Conservation (phyloP, 805 yeast genomes). For the Nakazawaea laoshanensis region DNA sequence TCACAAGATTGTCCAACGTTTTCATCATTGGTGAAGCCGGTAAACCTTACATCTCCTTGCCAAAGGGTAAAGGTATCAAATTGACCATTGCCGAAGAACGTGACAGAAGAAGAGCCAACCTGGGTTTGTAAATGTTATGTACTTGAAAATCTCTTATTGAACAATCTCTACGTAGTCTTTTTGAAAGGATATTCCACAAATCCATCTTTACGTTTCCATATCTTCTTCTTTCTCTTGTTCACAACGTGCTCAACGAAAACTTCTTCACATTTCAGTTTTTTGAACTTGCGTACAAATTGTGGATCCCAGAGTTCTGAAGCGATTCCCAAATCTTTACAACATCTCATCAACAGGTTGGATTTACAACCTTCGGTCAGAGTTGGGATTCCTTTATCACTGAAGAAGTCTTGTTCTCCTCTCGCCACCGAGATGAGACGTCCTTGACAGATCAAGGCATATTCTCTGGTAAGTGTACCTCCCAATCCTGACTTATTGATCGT, state of each 20-base stretch:
- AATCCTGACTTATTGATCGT: constrained; percentile 53
- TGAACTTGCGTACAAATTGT: constrained; percentile 65
- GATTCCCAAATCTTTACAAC: constrained; percentile 94
- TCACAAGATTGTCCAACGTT: constrained; percentile 89
- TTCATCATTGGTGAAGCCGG: constrained; percentile 94
- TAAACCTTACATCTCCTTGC: constrained; percentile 89
- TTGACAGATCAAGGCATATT: constrained; percentile 78
- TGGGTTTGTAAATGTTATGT: constrained; percentile 34
- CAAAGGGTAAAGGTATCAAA: constrained; percentile 99
- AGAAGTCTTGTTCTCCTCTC: constrained; percentile 93
- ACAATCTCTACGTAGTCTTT: constrained; percentile 8
- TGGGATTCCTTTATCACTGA: constrained; percentile 77
- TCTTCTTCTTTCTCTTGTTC: constrained; percentile 78
- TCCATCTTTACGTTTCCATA: constrained; percentile 86
- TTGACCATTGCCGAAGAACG: constrained; percentile 94
- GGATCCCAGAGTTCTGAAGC: constrained; percentile 99
- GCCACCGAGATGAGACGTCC: constrained; percentile 89
- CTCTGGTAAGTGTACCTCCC: constrained; percentile 61
- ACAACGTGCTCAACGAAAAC: constrained; percentile 78
- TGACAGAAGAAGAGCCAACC: constrained; percentile 93
- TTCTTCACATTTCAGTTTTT: constrained; percentile 63
- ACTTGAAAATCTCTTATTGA: background rate
- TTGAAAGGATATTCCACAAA: constrained; percentile 83
- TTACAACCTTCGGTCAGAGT: constrained; percentile 98
- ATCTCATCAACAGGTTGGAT: constrained; percentile 93